Evolutionary conservation across 305 asterid species (phyloP).

Genomic region (Solanum hybrid): DNA sequence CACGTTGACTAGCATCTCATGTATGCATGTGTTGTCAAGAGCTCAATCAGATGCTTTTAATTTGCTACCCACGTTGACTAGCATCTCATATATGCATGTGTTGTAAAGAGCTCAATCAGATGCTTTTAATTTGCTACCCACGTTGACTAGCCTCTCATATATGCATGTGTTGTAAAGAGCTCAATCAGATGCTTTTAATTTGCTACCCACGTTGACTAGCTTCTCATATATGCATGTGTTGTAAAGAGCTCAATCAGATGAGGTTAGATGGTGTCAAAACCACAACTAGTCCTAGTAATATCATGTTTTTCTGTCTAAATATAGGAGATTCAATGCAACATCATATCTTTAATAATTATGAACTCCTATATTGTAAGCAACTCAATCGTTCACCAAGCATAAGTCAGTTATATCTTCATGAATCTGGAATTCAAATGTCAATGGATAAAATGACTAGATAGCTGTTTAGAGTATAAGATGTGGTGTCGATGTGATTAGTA

Average conservation of each 20-base stretch:
- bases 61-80: not conserved
- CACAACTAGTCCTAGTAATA: not conserved
- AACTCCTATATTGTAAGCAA: not conserved
- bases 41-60: not conserved
- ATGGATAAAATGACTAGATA: not conserved
- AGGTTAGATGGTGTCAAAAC: not conserved
- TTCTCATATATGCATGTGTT: not conserved
- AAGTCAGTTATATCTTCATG: not conserved
- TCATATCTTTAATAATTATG: not conserved
- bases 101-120: not conserved
- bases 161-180: not conserved
- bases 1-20: not conserved
- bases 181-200: not conserved
- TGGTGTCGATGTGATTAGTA: not conserved
- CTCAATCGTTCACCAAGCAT: not conserved
- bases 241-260: not conserved
- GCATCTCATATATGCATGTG: not conserved
- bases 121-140: not conserved
- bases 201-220: not conserved
- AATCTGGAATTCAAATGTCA: not conserved
- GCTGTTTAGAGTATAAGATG: not conserved
- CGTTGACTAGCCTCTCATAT: not conserved
- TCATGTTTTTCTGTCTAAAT: not conserved
- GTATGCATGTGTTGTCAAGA: not conserved
- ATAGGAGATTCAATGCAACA: not conserved